Conservation (phyloP, 2,329 filamentous ascomycete genomes). For the Ophiobolus disseminans region DNA sequence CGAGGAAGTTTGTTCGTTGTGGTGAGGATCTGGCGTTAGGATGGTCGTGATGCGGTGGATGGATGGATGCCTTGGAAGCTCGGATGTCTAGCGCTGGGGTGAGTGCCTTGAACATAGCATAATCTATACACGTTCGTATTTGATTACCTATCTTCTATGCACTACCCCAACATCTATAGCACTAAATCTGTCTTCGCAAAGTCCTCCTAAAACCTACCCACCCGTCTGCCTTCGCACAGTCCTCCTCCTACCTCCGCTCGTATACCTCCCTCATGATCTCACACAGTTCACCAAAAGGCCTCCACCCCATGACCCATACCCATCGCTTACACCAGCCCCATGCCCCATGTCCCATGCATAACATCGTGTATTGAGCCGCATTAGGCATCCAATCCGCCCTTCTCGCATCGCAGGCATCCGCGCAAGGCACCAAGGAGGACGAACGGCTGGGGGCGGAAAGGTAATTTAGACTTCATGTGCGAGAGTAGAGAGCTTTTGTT, state of each 20-base stretch:
- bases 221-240: neutral
- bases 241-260: neutral
- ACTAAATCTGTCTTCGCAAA: slow-evolving; percentile 1
- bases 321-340: neutral
- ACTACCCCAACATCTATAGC: neutral
- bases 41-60: too few species aligned
- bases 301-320: neutral
- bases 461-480: slow-evolving; percentile 11
- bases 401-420: neutral
- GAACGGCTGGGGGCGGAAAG: slow-evolving; percentile 9
- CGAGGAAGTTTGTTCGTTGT: neutral
- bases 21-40: too few species aligned
- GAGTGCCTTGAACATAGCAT: too few species aligned
- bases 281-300: neutral
- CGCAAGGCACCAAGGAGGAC: slow-evolving; percentile 11
- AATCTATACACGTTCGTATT: neutral
- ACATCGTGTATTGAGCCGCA: neutral
- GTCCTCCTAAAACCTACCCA: neutral
- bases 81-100: too few species aligned
- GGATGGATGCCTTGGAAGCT: too few species aligned
- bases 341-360: neutral
- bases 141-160: neutral
- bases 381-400: too few species aligned
- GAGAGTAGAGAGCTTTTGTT: neutral
- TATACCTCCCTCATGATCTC: neutral